Conservation (phyloP, 805 yeast genomes). For the Starmerella ratchasimensis region DNA sequence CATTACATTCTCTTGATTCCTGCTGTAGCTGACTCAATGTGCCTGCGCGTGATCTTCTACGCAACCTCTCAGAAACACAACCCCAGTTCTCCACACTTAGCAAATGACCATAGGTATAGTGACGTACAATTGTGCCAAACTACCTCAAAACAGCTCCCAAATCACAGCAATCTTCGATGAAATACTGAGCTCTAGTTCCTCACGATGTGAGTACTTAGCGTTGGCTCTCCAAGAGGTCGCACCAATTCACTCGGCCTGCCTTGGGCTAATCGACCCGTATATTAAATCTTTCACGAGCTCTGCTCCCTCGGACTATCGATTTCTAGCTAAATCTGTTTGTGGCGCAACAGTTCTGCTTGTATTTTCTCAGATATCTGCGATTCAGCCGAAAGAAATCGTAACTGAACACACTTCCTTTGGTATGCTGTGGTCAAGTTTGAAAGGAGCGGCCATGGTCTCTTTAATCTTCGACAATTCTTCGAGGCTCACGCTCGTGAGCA, state of each 20-base stretch:
- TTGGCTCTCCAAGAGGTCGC: conserved; percentile 26
- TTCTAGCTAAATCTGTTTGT: conserved; percentile 13
- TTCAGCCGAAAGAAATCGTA: background rate
- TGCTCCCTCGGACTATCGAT: conserved; percentile 16
- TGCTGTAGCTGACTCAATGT: too few species aligned
- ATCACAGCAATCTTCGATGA: background rate
- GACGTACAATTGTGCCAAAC: conserved; percentile 3
- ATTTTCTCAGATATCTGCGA: conserved; percentile 8
- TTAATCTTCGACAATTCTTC: conserved; percentile 34
- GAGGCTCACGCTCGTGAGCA: conserved; percentile 47
- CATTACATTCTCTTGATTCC: background rate
- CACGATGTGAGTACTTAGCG: background rate
- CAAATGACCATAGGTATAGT: background rate
- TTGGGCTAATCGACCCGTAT: conserved; percentile 19
- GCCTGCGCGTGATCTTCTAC: too few species aligned
- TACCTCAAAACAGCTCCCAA: background rate
- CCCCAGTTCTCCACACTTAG: background rate
- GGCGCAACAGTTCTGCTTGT: conserved; percentile 26
- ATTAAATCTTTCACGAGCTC: conserved; percentile 22
- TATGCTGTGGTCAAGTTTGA: conserved; percentile 43
- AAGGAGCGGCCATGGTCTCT: conserved; percentile 51
- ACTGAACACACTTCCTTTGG: conserved; percentile 32
- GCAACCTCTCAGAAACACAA: background rate
- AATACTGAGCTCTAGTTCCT: background rate
- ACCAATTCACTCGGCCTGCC: conserved; percentile 25